phyloP scores from a whole-genome alignment of 306 rosid species.

The Glycyrrhiza uralensis region DNA sequence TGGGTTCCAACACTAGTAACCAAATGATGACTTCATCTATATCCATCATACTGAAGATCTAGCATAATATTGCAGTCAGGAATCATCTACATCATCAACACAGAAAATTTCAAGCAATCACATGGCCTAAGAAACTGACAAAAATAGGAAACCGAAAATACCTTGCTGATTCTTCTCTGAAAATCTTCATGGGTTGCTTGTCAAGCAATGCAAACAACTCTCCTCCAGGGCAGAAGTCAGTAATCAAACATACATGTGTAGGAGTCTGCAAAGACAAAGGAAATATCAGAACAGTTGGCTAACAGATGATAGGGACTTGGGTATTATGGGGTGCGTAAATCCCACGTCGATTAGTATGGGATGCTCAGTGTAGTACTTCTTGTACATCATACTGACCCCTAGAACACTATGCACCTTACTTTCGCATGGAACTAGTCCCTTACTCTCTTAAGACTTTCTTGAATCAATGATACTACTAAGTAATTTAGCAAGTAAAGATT shows the following conservation, averaged over 20 bases:
- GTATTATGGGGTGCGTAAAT: too few relatives aligned
- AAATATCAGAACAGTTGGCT: slow-evolving; percentile 18
- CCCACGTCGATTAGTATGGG: too few relatives aligned
- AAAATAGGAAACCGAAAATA: slow-evolving; percentile 24
- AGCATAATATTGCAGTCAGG: not conserved
- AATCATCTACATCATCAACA: not conserved
- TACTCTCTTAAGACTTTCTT: not conserved
- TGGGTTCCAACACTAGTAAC: not conserved
- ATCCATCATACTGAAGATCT: not conserved
- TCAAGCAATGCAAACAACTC: slow-evolving; percentile 92
- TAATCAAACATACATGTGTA: slow-evolving; percentile 89
- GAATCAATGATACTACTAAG: not conserved
- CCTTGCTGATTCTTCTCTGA: slow-evolving; percentile 93
- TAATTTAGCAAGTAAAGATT: not conserved
- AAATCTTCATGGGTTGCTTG: slow-evolving; percentile 84
- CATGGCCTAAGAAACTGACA: not conserved
- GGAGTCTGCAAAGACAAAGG: slow-evolving; percentile 59
- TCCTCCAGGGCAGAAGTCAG: slow-evolving; percentile 89
- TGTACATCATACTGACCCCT: too few relatives aligned
- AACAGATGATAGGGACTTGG: too few relatives aligned
- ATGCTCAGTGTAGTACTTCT: too few relatives aligned
- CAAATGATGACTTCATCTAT: not conserved
- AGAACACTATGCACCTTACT: too few relatives aligned
- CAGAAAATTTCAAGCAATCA: not conserved
- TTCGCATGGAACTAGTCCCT: not conserved